Evolutionary conservation across 2,329 filamentous ascomycete genomes (phyloP).

Genomic region (Volutella citrinella): DNA sequence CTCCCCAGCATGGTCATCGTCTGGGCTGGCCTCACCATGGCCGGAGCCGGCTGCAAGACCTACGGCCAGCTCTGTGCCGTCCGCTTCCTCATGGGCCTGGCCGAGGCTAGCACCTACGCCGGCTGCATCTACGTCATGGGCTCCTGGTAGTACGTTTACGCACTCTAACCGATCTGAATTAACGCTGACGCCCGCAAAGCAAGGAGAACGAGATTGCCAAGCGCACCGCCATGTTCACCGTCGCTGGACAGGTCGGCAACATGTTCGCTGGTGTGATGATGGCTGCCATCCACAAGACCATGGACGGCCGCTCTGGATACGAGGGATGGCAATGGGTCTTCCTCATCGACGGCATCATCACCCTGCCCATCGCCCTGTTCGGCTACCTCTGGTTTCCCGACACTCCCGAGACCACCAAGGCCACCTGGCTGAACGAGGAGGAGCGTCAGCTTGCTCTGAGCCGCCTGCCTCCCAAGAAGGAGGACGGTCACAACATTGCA

Average conservation of each 20-base stretch:
- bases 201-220: constrained; percentile 55
- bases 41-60: constrained; percentile 28
- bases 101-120: constrained; percentile 27
- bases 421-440: constrained; percentile 31
- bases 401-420: constrained; percentile 32
- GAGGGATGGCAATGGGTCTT: constrained; percentile 48
- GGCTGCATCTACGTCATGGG: constrained; percentile 35
- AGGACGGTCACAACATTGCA: constrained; percentile 32
- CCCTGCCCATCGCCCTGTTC: constrained; percentile 16
- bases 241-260: constrained; percentile 52
- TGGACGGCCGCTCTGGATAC: constrained; percentile 37
- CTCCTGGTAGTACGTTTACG: constrained; percentile 44
- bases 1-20: constrained; percentile 57
- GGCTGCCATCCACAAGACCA: constrained; percentile 34
- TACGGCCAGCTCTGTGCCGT: constrained; percentile 26
- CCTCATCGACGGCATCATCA: constrained; percentile 20
- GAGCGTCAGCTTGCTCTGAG: constrained; percentile 31
- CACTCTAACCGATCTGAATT: accelerated
- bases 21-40: constrained; percentile 56
- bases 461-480: constrained; percentile 29
- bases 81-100: constrained; percentile 23
- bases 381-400: constrained; percentile 21
- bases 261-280: constrained; percentile 60
- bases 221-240: constrained; percentile 56
- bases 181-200: not conserved